phyloP scores from a whole-genome alignment of 208 protist genomes.

The Acanthamoeba lenticulata region DNA sequence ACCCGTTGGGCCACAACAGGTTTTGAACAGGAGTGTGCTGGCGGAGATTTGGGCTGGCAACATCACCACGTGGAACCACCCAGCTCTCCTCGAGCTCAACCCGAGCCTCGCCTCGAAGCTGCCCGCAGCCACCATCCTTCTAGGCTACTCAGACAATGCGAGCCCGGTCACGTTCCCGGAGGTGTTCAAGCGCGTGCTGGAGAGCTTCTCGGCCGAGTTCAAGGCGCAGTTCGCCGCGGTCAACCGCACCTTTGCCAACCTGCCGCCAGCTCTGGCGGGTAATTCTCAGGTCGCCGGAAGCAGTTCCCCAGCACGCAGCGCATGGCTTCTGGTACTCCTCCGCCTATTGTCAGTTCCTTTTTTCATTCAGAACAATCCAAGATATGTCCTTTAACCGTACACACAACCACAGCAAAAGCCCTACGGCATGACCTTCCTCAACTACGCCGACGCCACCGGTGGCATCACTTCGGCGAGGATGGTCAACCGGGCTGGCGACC shows the following conservation, averaged over 20 bases:
- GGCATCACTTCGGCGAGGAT: not conserved
- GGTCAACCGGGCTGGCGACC: not conserved
- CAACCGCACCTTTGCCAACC: not conserved
- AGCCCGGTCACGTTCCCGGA: not conserved
- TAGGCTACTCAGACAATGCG: not conserved
- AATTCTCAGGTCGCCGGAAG: not conserved
- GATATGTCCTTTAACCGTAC: not conserved
- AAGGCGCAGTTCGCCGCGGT: not conserved
- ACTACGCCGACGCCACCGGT: not conserved
- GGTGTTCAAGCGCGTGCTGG: not conserved
- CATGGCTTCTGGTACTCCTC: not conserved
- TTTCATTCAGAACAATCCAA: not conserved
- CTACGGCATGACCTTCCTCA: not conserved
- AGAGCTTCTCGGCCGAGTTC: not conserved
- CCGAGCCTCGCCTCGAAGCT: not conserved
- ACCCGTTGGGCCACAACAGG: not conserved
- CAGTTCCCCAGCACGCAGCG: not conserved
- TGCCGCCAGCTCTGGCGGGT: not conserved
- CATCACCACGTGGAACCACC: conserved; percentile 9
- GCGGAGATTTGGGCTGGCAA: conserved; percentile 9
- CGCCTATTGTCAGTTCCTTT: not conserved
- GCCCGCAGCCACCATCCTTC: not conserved
- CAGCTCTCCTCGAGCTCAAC: conserved; percentile 2
- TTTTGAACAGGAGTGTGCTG: not conserved
- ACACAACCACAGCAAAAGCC: not conserved